A percentile compares a stretch with the other conserved stretches of the same genome.
phyloP scores from a whole-genome alignment of 768 basidiomycete genomes.

The Calocybe indica region DNA sequence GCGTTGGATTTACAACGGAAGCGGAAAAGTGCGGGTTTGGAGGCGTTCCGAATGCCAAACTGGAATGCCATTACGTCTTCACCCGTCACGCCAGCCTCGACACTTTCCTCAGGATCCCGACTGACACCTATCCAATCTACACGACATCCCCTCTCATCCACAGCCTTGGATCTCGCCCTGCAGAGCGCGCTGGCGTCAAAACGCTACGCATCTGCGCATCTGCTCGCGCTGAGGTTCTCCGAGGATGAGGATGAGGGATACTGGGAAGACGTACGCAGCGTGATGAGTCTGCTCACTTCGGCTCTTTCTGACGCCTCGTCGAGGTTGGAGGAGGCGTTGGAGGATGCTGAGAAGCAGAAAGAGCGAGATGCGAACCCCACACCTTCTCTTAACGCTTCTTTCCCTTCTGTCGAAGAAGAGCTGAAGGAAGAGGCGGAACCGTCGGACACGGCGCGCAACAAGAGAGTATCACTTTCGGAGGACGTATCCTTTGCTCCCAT shows the following conservation, averaged over 20 bases:
- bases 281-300: conserved; percentile 64
- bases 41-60: conserved; percentile 37
- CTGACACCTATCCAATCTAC: conserved; percentile 57
- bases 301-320: conserved; percentile 62
- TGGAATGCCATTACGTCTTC: conserved; percentile 26
- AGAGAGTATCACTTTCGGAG: background rate
- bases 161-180: conserved; percentile 53
- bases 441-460: conserved; percentile 1
- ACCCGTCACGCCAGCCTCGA: conserved; percentile 22
- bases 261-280: conserved; percentile 79
- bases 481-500: conserved; percentile 66
- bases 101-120: conserved; percentile 43
- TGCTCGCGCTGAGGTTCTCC: conserved; percentile 70
- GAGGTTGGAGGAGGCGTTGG: conserved; percentile 56
- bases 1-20: conserved; percentile 58
- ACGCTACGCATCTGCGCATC: conserved; percentile 73
- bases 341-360: conserved; percentile 48
- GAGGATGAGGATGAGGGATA: conserved; percentile 71
- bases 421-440: conserved; percentile 6
- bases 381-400: conserved; percentile 14
- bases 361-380: conserved; percentile 47
- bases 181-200: conserved; percentile 67
- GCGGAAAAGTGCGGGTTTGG: conserved; percentile 43
- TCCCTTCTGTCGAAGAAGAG: conserved; percentile 1
- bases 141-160: conserved; percentile 64